Conservation (phyloP, 1,284 basidiomycete genomes). For the Pseudozyma pruni region DNA sequence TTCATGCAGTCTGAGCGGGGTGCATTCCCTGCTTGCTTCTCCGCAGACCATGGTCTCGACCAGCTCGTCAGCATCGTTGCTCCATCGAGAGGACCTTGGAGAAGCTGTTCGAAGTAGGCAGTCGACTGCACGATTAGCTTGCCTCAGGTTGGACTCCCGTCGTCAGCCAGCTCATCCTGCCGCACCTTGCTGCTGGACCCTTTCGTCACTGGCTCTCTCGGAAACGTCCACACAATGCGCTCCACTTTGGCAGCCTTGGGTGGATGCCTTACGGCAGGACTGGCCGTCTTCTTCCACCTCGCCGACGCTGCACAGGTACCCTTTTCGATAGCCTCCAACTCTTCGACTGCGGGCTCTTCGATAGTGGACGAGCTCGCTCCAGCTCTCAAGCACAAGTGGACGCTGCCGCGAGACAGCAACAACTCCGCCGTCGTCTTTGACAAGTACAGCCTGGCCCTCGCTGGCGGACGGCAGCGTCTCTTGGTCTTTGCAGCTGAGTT, state of each 20-base stretch:
- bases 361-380: neutral
- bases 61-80: too few relatives aligned
- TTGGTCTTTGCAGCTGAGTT: conserved; percentile 72
- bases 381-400: conserved; percentile 18
- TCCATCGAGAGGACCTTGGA: too few relatives aligned
- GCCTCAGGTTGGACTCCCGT: neutral
- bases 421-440: conserved; percentile 45
- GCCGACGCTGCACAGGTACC: conserved; percentile 20
- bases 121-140: too few relatives aligned
- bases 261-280: conserved; percentile 13
- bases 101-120: too few relatives aligned
- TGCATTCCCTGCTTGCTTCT: neutral
- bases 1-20: conserved; percentile 3
- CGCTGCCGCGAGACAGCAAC: conserved; percentile 23
- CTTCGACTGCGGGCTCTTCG: neutral
- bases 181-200: too few relatives aligned
- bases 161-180: too few relatives aligned
- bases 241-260: conserved; percentile 4
- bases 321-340: conserved; percentile 7
- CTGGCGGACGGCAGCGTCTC: conserved; percentile 28
- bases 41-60: too few relatives aligned
- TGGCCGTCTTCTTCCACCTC: conserved; percentile 3
- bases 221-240: conserved; percentile 7
- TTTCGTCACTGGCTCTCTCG: neutral
- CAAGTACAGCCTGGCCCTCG: conserved; percentile 45